Conservation (phyloP, 2,329 filamentous ascomycete species). For the Trichoderma atrobrunneum region DNA sequence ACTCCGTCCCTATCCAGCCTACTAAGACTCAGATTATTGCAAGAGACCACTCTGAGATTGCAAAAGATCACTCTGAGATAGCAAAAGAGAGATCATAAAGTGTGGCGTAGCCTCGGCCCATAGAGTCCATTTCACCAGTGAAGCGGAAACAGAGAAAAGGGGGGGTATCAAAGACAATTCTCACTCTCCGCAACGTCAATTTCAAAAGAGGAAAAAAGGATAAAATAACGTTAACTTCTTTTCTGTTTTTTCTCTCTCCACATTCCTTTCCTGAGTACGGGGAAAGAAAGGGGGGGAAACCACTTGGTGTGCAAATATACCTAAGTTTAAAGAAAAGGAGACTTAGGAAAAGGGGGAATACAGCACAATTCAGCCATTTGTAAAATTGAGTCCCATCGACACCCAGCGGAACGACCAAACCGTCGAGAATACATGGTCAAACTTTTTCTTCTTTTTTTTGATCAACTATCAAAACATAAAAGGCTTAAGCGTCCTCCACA, state of each 20-base stretch:
- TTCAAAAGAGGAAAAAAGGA: not conserved
- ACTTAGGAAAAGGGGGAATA: not conserved
- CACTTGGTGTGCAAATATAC: not conserved
- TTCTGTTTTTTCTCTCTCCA: not conserved
- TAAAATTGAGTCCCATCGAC: slow-evolving; percentile 22
- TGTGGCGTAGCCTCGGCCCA: not conserved
- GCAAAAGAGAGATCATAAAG: not conserved
- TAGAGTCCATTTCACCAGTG: not conserved
- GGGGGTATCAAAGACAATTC: not conserved
- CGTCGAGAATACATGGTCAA: slow-evolving; percentile 31
- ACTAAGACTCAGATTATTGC: not conserved
- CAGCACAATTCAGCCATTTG: slow-evolving; percentile 24
- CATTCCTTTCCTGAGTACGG: not conserved
- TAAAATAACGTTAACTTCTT: not conserved
- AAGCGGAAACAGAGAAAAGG: not conserved
- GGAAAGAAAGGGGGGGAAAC: not conserved
- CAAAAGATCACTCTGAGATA: not conserved
- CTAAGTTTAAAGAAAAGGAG: not conserved
- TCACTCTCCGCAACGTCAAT: not conserved
- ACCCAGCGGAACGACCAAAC: slow-evolving; percentile 17
- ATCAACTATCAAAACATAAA: slow-evolving; percentile 31
- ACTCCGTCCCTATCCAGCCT: not conserved
- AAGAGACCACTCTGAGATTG: not conserved
- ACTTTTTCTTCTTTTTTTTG: slow-evolving; percentile 25
- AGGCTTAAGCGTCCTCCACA: slow-evolving; percentile 24